A percentile compares a stretch with the other conserved stretches of the same genome.
phyloP scores from a whole-genome alignment of 768 basidiomycete genomes.

The Xerocomellus chrysenteron region DNA sequence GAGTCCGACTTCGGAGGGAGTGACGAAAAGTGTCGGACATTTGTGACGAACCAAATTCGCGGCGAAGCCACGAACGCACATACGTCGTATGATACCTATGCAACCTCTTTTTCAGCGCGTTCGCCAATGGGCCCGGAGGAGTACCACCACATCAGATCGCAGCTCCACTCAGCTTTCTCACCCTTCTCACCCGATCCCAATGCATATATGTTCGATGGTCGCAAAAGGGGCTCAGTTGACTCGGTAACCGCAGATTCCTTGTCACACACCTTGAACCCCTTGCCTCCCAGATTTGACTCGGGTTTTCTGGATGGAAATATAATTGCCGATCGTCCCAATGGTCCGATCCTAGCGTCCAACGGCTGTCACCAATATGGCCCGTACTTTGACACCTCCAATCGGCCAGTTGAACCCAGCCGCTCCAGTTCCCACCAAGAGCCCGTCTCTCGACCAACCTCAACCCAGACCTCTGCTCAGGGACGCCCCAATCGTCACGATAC shows the following conservation, averaged over 20 bases:
- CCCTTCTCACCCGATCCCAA: conserved; percentile 82
- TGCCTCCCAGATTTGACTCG: conserved; percentile 49
- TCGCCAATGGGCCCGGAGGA: conserved; percentile 14
- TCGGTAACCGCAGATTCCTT: conserved; percentile 41
- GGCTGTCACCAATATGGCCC: conserved; percentile 44
- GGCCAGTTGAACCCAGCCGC: conserved; percentile 40
- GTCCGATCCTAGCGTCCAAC: conserved; percentile 45
- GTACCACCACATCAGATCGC: conserved; percentile 21
- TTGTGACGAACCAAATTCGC: conserved; percentile 20
- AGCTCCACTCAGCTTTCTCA: conserved; percentile 46
- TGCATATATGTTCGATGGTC: conserved; percentile 36
- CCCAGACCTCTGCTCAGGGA: conserved; percentile 36
- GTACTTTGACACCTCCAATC: conserved; percentile 45
- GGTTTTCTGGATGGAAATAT: conserved; percentile 38
- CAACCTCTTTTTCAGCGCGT: conserved; percentile 15
- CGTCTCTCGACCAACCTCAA: conserved; percentile 55
- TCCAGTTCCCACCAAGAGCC: conserved; percentile 46
- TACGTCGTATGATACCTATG: conserved; percentile 23
- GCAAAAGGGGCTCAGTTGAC: conserved; percentile 37
- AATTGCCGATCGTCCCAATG: conserved; percentile 37
- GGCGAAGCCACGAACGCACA: conserved; percentile 14
- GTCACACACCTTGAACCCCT: conserved; percentile 50
- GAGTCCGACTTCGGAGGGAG: conserved; percentile 18
- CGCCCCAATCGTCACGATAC: conserved; percentile 22
- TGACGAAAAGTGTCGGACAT: conserved; percentile 27